phyloP scores from a whole-genome alignment of 441 rosid species.

The Gossypium schwendimanii region DNA sequence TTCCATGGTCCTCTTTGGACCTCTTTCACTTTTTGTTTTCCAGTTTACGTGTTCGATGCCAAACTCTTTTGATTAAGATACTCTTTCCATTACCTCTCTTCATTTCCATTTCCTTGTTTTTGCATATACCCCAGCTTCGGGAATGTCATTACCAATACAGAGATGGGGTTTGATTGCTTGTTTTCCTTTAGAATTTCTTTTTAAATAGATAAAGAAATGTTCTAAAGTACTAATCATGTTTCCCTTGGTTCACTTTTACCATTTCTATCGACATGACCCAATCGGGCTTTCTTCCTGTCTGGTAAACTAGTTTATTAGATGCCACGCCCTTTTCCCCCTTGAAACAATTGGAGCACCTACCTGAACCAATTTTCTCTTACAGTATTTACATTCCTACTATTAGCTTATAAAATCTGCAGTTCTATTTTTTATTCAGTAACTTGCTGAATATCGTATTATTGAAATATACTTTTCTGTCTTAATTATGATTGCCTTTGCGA shows the following conservation, averaged over 20 bases:
- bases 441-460: background rate
- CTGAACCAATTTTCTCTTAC: background rate
- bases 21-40: background rate
- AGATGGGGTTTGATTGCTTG: background rate
- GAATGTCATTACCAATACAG: background rate
- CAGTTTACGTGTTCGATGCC: background rate
- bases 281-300: background rate
- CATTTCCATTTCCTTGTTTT: background rate
- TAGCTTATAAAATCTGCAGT: background rate
- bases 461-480: background rate
- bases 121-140: background rate
- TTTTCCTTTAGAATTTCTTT: background rate
- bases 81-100: background rate
- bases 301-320: background rate
- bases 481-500: conserved; percentile 14
- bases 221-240: background rate
- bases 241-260: background rate
- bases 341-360: background rate
- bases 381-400: background rate
- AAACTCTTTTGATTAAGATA: background rate
- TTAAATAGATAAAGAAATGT: background rate
- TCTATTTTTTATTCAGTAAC: background rate
- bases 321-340: background rate
- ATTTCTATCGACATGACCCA: background rate
- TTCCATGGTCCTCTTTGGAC: background rate